A percentile compares a stretch with the other conserved stretches of the same genome.
phyloP scores from a whole-genome alignment of 1,139 yeast genomes.

The Yamadazyma dushanensis region DNA sequence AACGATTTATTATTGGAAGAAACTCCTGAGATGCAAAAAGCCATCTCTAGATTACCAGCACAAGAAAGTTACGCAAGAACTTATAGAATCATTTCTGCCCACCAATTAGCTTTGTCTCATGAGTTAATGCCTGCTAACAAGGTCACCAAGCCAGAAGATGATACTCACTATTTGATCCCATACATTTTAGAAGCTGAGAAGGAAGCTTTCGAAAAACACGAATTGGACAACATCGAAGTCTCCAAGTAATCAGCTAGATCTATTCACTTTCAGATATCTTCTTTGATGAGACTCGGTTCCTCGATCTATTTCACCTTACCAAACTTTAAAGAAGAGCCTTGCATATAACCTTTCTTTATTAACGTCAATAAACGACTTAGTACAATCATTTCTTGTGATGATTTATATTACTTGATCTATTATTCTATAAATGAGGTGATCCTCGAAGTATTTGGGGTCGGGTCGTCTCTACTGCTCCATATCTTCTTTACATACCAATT shows the following conservation, averaged over 20 bases:
- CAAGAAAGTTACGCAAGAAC: conserved; percentile 86
- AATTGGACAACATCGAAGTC: conserved; percentile 74
- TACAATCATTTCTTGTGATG: background rate
- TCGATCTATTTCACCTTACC: background rate
- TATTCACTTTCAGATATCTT: background rate
- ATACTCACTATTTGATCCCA: conserved; percentile 81
- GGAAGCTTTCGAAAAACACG: conserved; percentile 84
- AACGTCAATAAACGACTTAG: conserved; percentile 3
- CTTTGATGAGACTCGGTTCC: background rate
- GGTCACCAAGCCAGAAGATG: conserved; percentile 80
- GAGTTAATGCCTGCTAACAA: conserved; percentile 81
- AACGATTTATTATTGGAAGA: conserved; percentile 90
- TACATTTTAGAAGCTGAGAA: conserved; percentile 93
- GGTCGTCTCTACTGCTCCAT: background rate
- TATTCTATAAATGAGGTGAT: conserved; percentile 3
- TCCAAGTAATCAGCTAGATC: conserved; percentile 9
- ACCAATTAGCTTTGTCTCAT: conserved; percentile 82
- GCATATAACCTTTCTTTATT: conserved; percentile 5
- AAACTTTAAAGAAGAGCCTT: conserved; percentile 1
- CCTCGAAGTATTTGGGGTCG: background rate
- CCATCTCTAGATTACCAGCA: conserved; percentile 82
- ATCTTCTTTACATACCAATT: conserved; percentile 49
- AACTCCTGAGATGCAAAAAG: conserved; percentile 82
- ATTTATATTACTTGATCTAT: background rate
- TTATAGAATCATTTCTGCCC: conserved; percentile 89